phyloP scores from a whole-genome alignment of 106 monocot species.

The Allium cepa region DNA sequence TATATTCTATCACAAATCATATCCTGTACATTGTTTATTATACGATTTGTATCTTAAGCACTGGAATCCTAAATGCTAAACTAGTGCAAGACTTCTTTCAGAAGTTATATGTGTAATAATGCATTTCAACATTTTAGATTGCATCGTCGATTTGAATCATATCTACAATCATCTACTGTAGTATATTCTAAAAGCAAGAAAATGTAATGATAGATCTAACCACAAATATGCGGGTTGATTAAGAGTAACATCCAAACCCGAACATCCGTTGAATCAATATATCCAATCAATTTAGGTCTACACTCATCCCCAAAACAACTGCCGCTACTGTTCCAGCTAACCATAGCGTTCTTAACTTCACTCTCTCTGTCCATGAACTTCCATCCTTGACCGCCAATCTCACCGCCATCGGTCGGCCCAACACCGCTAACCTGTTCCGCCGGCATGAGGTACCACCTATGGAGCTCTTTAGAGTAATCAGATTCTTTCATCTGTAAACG shows the following conservation, averaged over 20 bases:
- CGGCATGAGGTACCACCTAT: conserved; percentile 80
- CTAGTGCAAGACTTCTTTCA: too few species aligned
- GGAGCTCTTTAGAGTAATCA: conserved; percentile 61
- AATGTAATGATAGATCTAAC: conserved; percentile 17
- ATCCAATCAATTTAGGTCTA: conserved; percentile 79
- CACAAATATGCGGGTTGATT: conserved; percentile 91
- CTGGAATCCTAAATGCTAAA: too few species aligned
- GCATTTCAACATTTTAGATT: too few species aligned
- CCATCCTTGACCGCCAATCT: conserved; percentile 77
- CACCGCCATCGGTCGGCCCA: conserved; percentile 80
- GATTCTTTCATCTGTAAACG: conserved; percentile 26
- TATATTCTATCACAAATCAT: too few species aligned
- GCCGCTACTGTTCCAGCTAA: conserved; percentile 93
- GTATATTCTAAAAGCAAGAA: too few species aligned
- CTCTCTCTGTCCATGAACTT: conserved; percentile 52
- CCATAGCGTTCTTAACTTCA: conserved; percentile 86
- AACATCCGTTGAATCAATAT: conserved; percentile 54
- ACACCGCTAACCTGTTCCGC: conserved; percentile 64
- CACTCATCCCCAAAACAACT: conserved; percentile 83
- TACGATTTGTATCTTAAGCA: too few species aligned
- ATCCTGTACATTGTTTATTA: too few species aligned
- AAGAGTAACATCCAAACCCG: conserved; percentile 44
- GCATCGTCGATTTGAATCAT: too few species aligned
- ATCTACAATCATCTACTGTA: too few species aligned
- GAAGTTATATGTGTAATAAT: too few species aligned